Evolutionary conservation across 2,329 filamentous ascomycete genomes (phyloP), one percentile per base, ranked within the genome.

Genomic region (Epicoccum sorghinum): DNA sequence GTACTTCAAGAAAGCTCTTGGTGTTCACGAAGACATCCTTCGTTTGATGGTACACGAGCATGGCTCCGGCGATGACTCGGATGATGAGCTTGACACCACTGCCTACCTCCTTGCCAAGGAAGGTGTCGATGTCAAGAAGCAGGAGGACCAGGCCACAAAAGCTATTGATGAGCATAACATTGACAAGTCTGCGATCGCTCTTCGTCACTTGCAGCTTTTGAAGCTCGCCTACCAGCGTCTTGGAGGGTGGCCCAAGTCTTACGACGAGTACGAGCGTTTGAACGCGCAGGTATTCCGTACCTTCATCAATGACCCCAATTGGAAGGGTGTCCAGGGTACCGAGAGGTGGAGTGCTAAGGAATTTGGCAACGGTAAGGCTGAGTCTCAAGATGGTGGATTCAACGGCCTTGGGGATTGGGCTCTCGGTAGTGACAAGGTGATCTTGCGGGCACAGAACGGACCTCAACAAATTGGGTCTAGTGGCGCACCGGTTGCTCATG

Each of bases 281-380:
- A 80, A 79, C 43, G 75, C 73, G 0, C 72, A 79, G 42, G 45
- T 82, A 6, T 80, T 79, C 66, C 60, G 68, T 4, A 66, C 68
- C 14, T 82, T 77, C 57, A 67, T 67, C 4, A 35, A 35, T 3
- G 63, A 70, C 18, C 51, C 60, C 4, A 70, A 75, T 25, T 67
- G 81, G 63, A 75, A 77, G 60, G 75, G 73, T 0, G 65, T 75
- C 0, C 74, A 78, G 52, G 78, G 78, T 1, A 75, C 79, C 0
- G 79, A 81, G 69, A 80, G 78, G 68, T 81, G 79, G 80, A 67
- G 74, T 47, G 65, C 77, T 10, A 79, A 80, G 65, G 69, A 62
- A 0, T 81, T 77, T 60, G 79, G 79, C 0, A 49, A 55, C 7
- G 80, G 80, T 3, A 80, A 79, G 68, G 80, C 80, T 1, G 76